A percentile compares a stretch with the other conserved stretches of the same genome.
phyloP scores from a whole-genome alignment of 2,329 filamentous ascomycete species.

The Myriangium duriaei region DNA sequence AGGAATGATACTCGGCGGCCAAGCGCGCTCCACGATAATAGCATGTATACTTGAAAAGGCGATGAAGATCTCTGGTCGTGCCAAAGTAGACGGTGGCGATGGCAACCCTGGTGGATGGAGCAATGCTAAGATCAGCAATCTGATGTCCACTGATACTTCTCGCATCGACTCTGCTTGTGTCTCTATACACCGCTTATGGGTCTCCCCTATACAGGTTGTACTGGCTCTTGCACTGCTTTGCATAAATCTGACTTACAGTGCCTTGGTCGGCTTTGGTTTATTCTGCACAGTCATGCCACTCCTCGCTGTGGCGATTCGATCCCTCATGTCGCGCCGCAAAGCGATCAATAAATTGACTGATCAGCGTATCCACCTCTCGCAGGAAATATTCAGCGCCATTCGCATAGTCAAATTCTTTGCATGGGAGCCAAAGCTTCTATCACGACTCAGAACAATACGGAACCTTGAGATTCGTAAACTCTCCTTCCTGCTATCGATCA shows the following conservation, averaged over 20 bases:
- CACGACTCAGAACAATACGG: slow-evolving; percentile 58
- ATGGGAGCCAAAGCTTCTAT: slow-evolving; percentile 77
- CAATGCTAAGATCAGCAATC: slow-evolving; percentile 73
- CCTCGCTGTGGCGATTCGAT: slow-evolving; percentile 60
- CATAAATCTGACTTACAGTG: slow-evolving; percentile 74
- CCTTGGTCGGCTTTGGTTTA: slow-evolving; percentile 68
- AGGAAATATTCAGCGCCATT: slow-evolving; percentile 80
- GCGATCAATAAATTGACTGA: slow-evolving; percentile 86
- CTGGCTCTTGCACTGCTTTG: slow-evolving; percentile 65
- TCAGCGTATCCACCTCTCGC: slow-evolving; percentile 71
- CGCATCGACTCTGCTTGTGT: slow-evolving; percentile 73
- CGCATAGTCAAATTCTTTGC: slow-evolving; percentile 89
- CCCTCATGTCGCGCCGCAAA: slow-evolving; percentile 58
- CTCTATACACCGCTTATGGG: slow-evolving; percentile 82
- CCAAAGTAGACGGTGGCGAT: no score
- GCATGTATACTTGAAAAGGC: slow-evolving; percentile 84
- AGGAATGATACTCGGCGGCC: slow-evolving; percentile 83
- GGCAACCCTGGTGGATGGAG: no score
- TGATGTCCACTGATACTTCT: slow-evolving; percentile 88
- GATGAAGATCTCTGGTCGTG: no score
- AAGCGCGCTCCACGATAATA: slow-evolving; percentile 70
- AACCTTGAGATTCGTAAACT: slow-evolving; percentile 62
- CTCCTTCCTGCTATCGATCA: slow-evolving; percentile 62
- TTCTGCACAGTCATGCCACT: slow-evolving; percentile 62
- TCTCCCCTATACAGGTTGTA: slow-evolving; percentile 59